Conservation (phyloP, 2,329 filamentous ascomycete species). For the Trichoderma sp. region DNA sequence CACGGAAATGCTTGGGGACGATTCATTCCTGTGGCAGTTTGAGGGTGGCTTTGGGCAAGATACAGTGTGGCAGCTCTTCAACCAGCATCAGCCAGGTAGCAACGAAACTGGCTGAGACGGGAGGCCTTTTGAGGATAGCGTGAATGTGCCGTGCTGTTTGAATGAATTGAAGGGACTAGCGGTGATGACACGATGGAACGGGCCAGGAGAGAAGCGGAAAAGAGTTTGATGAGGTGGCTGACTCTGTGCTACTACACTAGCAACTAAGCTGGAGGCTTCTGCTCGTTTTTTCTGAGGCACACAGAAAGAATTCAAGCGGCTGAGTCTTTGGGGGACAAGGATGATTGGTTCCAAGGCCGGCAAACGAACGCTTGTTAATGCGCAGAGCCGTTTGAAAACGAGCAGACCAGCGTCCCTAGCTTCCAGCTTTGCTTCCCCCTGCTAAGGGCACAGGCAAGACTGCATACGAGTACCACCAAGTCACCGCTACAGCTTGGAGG, state of each 20-base stretch:
- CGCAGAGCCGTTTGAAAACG: background rate
- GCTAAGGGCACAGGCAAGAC: background rate
- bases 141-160: background rate
- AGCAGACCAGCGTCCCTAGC: background rate
- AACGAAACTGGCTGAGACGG: constrained; percentile 19
- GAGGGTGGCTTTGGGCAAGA: constrained; percentile 57
- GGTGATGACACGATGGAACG: background rate
- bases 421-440: background rate
- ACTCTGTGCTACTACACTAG: background rate
- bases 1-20: constrained; percentile 11
- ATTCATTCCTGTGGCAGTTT: constrained; percentile 48
- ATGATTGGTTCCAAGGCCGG: background rate
- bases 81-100: constrained; percentile 45
- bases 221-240: background rate
- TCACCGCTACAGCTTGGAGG: background rate
- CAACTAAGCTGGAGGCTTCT: background rate
- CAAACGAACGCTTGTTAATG: background rate
- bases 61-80: constrained; percentile 58
- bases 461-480: background rate
- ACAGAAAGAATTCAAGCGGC: background rate
- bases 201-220: background rate
- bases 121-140: background rate
- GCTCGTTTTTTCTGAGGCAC: background rate
- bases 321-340: background rate
- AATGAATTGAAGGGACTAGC: background rate